These are phyloP conservation scores for Microdochium bolleyi DNA, from an alignment of 2,329 filamentous ascomycete species.

Conservation along the genomic window DNA sequence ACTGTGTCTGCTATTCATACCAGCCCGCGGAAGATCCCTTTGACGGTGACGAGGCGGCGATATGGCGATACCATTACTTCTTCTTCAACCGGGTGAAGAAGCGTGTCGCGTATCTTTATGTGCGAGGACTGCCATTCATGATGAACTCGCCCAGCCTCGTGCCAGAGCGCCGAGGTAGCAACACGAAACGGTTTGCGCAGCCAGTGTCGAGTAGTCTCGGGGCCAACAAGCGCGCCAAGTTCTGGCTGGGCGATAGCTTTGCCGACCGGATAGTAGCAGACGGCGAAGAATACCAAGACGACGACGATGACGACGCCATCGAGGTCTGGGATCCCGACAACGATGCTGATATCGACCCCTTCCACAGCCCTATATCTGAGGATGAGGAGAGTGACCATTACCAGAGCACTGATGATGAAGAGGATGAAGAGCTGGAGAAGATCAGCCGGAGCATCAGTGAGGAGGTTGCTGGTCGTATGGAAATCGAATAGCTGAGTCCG, in stretches of 20 bases:
- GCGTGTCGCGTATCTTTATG: conserved; percentile 87
- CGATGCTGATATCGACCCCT: conserved; percentile 47
- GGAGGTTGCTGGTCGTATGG: conserved; percentile 55
- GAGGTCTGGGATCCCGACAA: conserved; percentile 51
- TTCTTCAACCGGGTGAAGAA: conserved; percentile 94
- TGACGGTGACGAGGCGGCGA: conserved; percentile 82
- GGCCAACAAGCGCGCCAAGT: conserved; percentile 73
- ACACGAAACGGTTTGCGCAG: conserved; percentile 18
- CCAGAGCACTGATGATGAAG: conserved; percentile 29
- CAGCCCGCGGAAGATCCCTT: conserved; percentile 85
- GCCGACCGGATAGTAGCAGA: conserved; percentile 35
- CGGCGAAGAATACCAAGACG: conserved; percentile 38
- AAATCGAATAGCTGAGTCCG: conserved; percentile 34
- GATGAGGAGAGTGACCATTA: conserved; percentile 39
- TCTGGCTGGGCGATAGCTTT: conserved; percentile 72
- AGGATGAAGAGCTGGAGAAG: conserved; percentile 29
- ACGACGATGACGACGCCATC: conserved; percentile 34
- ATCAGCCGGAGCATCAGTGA: conserved; percentile 50
- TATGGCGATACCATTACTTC: conserved; percentile 95
- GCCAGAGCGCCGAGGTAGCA: conserved; percentile 18
- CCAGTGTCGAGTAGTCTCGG: conserved; percentile 28
- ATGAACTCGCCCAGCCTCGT: conserved; percentile 24
- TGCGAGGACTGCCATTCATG: conserved; percentile 78
- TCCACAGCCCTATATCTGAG: conserved; percentile 41
- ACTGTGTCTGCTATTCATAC: conserved; percentile 87